Evolutionary conservation across 164 flowering plant genomes (phyloP).

Genomic region (Vitis cinerea): DNA sequence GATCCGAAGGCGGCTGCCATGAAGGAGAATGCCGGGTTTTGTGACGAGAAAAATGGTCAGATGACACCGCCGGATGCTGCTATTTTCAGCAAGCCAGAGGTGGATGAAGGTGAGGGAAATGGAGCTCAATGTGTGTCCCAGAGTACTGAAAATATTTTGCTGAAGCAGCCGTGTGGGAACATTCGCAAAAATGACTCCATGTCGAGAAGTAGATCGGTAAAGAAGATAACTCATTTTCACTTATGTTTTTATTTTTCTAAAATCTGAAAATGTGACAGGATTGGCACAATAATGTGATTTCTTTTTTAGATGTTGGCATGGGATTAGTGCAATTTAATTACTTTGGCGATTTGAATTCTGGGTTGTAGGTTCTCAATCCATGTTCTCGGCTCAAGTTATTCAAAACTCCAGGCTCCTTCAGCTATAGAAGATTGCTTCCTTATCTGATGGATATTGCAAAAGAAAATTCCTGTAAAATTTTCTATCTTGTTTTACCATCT

Average conservation of each 20-base stretch:
- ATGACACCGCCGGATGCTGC: slow-evolving; percentile 37
- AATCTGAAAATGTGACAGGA: too few relatives aligned
- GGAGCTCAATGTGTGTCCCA: not conserved
- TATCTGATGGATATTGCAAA: slow-evolving; percentile 45
- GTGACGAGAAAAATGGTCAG: slow-evolving; percentile 6
- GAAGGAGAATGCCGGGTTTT: slow-evolving; percentile 11
- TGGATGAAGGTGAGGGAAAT: not conserved
- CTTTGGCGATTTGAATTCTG: not conserved
- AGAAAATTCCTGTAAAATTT: slow-evolving; percentile 33
- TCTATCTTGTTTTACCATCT: not conserved
- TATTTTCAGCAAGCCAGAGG: slow-evolving; percentile 10
- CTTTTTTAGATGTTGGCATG: too few relatives aligned
- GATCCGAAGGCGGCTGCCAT: not conserved
- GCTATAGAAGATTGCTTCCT: slow-evolving; percentile 67
- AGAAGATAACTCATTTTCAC: not conserved
- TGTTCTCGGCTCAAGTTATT: slow-evolving; percentile 38
- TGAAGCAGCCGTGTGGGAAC: slow-evolving; percentile 4
- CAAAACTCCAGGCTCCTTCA: slow-evolving; percentile 38
- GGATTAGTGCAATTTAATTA: not conserved
- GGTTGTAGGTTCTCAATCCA: slow-evolving; percentile 25
- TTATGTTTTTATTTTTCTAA: too few relatives aligned
- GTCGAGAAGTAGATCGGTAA: slow-evolving; percentile 10
- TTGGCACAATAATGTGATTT: not conserved
- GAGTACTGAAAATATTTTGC: not conserved
- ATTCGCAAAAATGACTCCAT: not conserved